Evolutionary conservation across 2,329 filamentous ascomycete species (phyloP), one percentile per base, ranked within the genome.

Genomic region (Drechslerella stenobrocha): DNA sequence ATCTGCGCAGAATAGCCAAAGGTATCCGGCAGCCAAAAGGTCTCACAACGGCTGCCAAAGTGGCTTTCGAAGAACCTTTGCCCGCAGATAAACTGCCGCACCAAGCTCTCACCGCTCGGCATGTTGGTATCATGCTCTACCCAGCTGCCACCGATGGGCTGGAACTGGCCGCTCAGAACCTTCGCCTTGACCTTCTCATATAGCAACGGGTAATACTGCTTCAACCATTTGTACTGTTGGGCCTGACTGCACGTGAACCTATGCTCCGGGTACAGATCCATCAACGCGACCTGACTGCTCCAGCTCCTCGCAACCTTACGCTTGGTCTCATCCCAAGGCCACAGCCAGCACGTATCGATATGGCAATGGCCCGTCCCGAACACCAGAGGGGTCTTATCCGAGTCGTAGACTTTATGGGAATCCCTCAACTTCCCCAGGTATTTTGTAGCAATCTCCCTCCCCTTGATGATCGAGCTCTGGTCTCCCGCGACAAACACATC

Each of bases 111-210:
- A 47, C 93, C 93, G 73, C 90, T 92, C 0, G 93, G 93, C 82
- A 98, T 83, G 75, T 98, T 98, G 70, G 93, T 98, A 75, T 98
- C 93, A 75, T 98, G 93, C 75, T 98, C 93, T 13, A 98, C 92
- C 93, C 93, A 98, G 78, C 90, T 96, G 55, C 93, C 93, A 70
- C 93, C 93, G 72, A 98, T 92, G 11, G 91, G 91, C 72, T 96
- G 89, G 77, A 98, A 98, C 69, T 84, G 87, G 20, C 91, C 92
- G 73, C 91, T 85, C 77, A 89, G 89, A 67, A 97, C 87, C 81
- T 96, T 95, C 57, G 82, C 80, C 79, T 95, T 95, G 71, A 98
- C 92, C 13, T 92, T 87, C 72, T 95, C 87, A 75, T 90, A 97
- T 1, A 90, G 87, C 37, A 85, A 85, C 0, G 93, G 92, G 75